A percentile compares a stretch with the other conserved stretches of the same genome.
Evolutionary conservation across 148 eudicot species (phyloP).

Genomic region (Camellia granthamiana): DNA sequence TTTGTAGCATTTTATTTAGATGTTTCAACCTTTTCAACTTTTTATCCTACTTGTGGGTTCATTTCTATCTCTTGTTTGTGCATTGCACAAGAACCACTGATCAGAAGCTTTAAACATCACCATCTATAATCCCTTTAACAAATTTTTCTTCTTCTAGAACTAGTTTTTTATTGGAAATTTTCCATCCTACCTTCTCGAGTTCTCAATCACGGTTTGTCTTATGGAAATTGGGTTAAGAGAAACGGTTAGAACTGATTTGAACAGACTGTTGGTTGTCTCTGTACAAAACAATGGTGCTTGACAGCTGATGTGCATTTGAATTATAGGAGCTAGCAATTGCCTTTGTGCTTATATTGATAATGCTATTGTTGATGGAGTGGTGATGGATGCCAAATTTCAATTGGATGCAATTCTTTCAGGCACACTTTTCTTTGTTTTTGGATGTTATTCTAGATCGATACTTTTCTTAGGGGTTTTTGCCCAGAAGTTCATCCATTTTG

Average conservation of each 20-base stretch:
- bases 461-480: background rate
- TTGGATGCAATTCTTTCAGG: background rate
- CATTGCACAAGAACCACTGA: background rate
- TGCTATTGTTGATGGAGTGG: background rate
- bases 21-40: background rate
- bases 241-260: background rate
- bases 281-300: background rate
- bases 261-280: background rate
- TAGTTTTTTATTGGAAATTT: background rate
- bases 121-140: background rate
- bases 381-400: background rate
- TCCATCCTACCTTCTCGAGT: too few relatives aligned
- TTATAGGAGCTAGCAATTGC: background rate
- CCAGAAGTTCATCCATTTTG: background rate
- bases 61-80: conserved; percentile 2
- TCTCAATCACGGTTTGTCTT: background rate
- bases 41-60: background rate
- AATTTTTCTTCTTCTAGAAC: background rate
- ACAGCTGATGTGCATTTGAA: background rate
- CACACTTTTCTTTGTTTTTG: background rate
- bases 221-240: background rate
- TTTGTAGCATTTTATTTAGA: background rate
- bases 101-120: conserved; percentile 8
- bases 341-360: background rate
- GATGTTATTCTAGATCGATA: background rate